Base-by-base conservation (phyloP, 371 early-diverging fungal species). In the Fennellomyces sp. region DNA sequence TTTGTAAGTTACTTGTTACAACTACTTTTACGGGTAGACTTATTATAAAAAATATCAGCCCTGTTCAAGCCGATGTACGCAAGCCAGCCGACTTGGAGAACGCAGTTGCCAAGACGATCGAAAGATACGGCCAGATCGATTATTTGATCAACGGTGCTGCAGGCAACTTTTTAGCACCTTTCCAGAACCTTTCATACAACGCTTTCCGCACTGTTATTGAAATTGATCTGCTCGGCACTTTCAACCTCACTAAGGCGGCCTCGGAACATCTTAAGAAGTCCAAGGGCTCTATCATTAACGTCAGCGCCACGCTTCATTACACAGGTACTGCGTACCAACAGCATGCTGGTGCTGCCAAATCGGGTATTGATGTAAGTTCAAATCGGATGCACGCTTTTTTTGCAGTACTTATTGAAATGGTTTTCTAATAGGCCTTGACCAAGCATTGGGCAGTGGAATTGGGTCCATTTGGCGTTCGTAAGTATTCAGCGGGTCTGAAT, bases 131-230 rank as follows among this genome's bases (percentile, higher is more conserved):
- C 5, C 75, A 81, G 15, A 82, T 93, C 50, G 93, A 93, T 70
- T 76, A 56, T 52, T 66, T 80, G 53, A 82, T 82, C 61, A 75
- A 75, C 38, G 82, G 82, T 39, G 89, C 89, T 27, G 92, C 93
- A 13, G 93, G 93, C 39, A 93, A 93, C 73, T 93, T 93, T 65
- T 75, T 93, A 49, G 78, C 89, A 6, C 76, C 89, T 35, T 84
- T 83, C 42, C 81, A 85, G 36, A 62, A 79, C 29, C 75, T 93
- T 13, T 87, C 87, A 3, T 82, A 86, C 65, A 88, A 89, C 60
- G 93, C 89, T 35, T 93, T 92, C 81, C 78, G 81, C 11, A 79
- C 84, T 27, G 82, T 82, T 26, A 80, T 83, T 60, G 83, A 82
- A 48, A 82, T 82, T 54, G 82, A 76, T 63, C 59, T 73, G 13